Conservation (phyloP, 2,329 filamentous ascomycete species). For the Cordyceps cateniannulata region DNA sequence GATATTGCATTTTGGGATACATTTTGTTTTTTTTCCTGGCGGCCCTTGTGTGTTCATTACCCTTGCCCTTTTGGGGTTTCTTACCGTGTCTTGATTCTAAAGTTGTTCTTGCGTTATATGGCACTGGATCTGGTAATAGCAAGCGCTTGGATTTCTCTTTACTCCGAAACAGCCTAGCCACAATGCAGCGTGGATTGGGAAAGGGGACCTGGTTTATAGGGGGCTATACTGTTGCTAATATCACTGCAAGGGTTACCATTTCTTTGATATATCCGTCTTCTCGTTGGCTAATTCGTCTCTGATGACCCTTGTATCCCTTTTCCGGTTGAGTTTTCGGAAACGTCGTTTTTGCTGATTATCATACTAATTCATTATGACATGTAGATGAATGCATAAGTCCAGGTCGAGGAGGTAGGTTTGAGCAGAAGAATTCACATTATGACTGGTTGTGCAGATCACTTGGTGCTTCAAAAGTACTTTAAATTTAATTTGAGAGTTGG, state of each 20-base stretch:
- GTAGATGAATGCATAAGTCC: background rate
- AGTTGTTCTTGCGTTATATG: background rate
- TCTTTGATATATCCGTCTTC: background rate
- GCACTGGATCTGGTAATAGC: constrained; percentile 2
- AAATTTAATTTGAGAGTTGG: no score
- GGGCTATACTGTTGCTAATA: background rate
- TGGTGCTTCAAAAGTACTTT: no score
- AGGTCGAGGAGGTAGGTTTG: background rate
- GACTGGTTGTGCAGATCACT: no score
- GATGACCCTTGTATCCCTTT: background rate
- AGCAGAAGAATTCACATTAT: background rate
- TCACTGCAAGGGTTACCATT: background rate
- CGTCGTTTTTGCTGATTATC: background rate
- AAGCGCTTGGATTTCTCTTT: background rate
- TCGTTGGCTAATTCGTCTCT: background rate
- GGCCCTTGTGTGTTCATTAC: no score
- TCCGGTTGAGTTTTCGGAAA: background rate
- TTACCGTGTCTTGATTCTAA: background rate
- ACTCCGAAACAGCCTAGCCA: background rate
- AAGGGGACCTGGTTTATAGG: background rate
- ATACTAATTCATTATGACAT: background rate
- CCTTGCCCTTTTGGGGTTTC: background rate
- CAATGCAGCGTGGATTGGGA: background rate
- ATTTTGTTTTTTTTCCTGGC: background rate
- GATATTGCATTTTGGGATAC: background rate